Conservation (phyloP, 1,284 basidiomycete species). For the Ustilago tritici region DNA sequence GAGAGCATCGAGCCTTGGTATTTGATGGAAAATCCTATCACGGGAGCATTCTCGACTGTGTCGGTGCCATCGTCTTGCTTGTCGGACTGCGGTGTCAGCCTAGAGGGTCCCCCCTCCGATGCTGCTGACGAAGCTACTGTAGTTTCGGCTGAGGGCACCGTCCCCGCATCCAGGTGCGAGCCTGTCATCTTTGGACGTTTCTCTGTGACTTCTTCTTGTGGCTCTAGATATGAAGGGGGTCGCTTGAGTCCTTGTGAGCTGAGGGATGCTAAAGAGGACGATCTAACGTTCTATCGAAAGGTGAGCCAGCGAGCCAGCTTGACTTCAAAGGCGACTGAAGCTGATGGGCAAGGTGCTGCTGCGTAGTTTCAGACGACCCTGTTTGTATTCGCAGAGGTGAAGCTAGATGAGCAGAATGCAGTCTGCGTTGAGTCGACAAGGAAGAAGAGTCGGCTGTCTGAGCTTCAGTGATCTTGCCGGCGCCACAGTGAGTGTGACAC, state of each 20-base stretch:
- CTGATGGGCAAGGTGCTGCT: background rate
- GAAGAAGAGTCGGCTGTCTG: background rate
- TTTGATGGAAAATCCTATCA: conserved; percentile 53
- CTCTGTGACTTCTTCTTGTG: background rate
- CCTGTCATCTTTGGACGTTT: conserved; percentile 15
- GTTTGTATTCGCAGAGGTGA: background rate
- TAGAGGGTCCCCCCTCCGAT: conserved; percentile 27
- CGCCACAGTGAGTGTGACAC: background rate
- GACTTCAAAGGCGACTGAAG: background rate
- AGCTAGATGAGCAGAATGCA: background rate
- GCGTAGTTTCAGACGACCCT: no score
- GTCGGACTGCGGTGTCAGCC: conserved; percentile 15
- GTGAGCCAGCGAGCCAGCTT: background rate
- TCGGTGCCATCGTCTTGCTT: background rate
- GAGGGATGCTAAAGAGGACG: background rate
- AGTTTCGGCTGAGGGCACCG: background rate
- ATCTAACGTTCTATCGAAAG: background rate
- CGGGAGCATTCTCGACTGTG: conserved; percentile 6
- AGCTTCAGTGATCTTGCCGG: background rate
- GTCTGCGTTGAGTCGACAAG: background rate
- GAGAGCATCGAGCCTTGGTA: conserved; percentile 46
- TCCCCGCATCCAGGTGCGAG: background rate
- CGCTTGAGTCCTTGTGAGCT: background rate
- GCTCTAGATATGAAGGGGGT: background rate
- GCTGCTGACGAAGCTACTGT: background rate